These are phyloP conservation scores for Calonectria hongkongensis DNA, from an alignment of 2,329 filamentous ascomycete genomes.

Conservation along the genomic window DNA sequence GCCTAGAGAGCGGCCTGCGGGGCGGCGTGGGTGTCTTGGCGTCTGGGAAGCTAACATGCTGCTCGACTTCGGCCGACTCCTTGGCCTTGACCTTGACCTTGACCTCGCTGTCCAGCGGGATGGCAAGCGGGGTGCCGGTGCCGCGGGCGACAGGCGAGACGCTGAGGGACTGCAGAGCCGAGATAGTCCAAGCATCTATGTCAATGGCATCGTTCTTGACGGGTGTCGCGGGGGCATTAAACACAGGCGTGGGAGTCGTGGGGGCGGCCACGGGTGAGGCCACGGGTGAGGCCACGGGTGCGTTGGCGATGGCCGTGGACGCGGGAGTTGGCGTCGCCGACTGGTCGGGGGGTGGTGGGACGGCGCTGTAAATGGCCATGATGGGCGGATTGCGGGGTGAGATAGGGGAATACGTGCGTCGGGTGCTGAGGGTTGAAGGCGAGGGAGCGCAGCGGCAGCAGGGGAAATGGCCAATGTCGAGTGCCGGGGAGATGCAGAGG, in stretches of 20 bases:
- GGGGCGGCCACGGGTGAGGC: constrained; percentile 23
- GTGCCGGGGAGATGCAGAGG: neutral
- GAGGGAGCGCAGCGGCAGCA: neutral
- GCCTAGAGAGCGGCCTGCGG: constrained; percentile 67
- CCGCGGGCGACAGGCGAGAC: constrained; percentile 75
- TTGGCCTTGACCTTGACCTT: constrained; percentile 44
- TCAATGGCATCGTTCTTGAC: constrained; percentile 64
- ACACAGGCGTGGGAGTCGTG: constrained; percentile 46
- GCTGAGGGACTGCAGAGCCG: constrained; percentile 73
- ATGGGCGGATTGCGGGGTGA: constrained; percentile 42
- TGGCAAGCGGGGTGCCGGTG: constrained; percentile 79
- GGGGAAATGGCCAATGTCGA: constrained; percentile 1
- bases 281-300: constrained; percentile 17
- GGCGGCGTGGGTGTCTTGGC: constrained; percentile 58
- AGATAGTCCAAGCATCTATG: constrained; percentile 81
- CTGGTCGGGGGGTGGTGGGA: constrained; percentile 69
- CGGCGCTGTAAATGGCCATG: constrained; percentile 73
- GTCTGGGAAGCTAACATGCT: constrained; percentile 48
- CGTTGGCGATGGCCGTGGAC: constrained; percentile 14
- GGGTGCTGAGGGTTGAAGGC: constrained; percentile 12
- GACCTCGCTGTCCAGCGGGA: constrained; percentile 80
- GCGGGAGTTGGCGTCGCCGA: constrained; percentile 24
- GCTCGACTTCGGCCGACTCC: constrained; percentile 36
- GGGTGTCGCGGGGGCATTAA: constrained; percentile 50
- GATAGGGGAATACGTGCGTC: constrained; percentile 23